A percentile compares a stretch with the other conserved stretches of the same genome.
phyloP scores from a whole-genome alignment of 1,139 yeast species.

The Kurtzmaniella quercitrusa region DNA sequence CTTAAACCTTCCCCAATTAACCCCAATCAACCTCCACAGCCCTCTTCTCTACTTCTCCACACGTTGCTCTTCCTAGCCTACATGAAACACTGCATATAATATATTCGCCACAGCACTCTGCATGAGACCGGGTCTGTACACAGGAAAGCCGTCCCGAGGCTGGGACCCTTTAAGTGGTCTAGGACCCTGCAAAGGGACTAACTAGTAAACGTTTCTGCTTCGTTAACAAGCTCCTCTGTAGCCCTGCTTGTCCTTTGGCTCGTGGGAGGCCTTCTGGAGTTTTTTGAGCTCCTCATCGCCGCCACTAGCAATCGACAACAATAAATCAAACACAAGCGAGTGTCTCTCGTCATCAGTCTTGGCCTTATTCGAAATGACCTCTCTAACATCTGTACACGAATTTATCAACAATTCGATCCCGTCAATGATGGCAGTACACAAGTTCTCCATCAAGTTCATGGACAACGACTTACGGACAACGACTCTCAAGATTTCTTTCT shows the following conservation, averaged over 20 bases:
- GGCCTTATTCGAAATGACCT: slow-evolving; percentile 14
- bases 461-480: slow-evolving; percentile 75
- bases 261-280: slow-evolving; percentile 17
- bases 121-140: neutral
- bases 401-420: slow-evolving; percentile 51
- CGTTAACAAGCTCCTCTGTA: slow-evolving; percentile 53
- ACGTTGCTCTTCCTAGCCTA: neutral
- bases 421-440: slow-evolving; percentile 61
- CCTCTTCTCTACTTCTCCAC: too few relatives aligned
- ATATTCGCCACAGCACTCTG: neutral
- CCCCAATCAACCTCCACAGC: too few relatives aligned
- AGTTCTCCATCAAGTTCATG: slow-evolving; percentile 66
- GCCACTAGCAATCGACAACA: slow-evolving; percentile 36
- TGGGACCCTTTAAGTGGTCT: neutral
- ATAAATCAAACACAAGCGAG: slow-evolving; percentile 26
- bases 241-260: slow-evolving; percentile 29
- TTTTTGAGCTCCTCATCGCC: slow-evolving; percentile 28
- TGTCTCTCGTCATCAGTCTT: slow-evolving; percentile 17
- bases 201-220: neutral
- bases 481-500: slow-evolving; percentile 72
- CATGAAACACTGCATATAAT: neutral
- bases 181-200: too few relatives aligned
- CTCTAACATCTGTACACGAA: slow-evolving; percentile 26
- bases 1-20: too few relatives aligned
- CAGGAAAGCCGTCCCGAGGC: neutral